Evolutionary conservation across 257 asterid genomes (phyloP), one percentile per base, ranked within the genome.

Genomic region (Solanum microdontum): DNA sequence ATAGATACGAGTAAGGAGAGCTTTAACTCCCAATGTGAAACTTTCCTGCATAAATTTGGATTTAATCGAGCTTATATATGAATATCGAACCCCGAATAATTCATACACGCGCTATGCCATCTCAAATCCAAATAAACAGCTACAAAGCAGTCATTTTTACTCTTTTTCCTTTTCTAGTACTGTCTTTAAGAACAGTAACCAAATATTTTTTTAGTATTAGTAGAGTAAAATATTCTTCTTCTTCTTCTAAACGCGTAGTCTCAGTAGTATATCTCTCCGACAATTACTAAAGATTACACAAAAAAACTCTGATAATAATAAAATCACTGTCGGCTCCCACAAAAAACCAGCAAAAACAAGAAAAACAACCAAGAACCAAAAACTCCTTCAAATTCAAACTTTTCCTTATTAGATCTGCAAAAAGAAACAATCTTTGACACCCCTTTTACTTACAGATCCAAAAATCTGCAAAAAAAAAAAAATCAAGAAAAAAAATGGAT

Each of bases 271-370:
- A 14, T 88, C 86, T 89, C 89, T 91, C 93, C 93, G 91, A 90
- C 94, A 93, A 58, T 60, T 80, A 89, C 93, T 91, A 77, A 91
- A 87, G 89, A 85, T 62, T 88, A 32, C 88, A 84, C 89, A 82
- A 90, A 87, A 88, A 75, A 76, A 6, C 87, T 83, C 86, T 74
- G 83, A 48, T 83, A 62, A 84, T 55, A 55, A 40, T 60, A 21
- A 8, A 21, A 87, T 91, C 89, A 84, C 89, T 92, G 96, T 94
- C 98, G 92, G 95, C 87, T 68, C 87, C 58, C 34, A 88, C 88
- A 70, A 82, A 48, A 23, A 34, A 36, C 2, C 2, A 11, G 3
- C 36, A 37, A 19, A 33, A 33, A 77, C 6, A 48, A 15, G 60
- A 0, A 3, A 14, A 48, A 48, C 60, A 23, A 30, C 13, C 21